These are phyloP conservation scores for Botryotinia calthae DNA, from an alignment of 2,329 filamentous ascomycete species.

Conservation along the genomic window DNA sequence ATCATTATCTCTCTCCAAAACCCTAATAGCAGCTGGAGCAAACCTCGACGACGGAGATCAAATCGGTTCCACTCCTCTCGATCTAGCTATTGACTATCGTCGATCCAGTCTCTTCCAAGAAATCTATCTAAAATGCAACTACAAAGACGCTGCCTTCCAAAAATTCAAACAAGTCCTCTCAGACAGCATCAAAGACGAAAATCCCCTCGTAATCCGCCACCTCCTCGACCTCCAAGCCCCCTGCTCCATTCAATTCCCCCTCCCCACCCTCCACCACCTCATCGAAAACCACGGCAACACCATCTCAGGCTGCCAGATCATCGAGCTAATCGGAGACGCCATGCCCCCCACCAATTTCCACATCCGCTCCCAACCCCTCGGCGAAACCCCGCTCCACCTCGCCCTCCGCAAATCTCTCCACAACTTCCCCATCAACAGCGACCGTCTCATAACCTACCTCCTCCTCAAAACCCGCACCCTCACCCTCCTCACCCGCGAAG, in stretches of 20 bases:
- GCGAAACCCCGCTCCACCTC: constrained; percentile 11
- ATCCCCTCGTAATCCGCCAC: background rate
- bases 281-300: background rate
- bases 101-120: background rate
- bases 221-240: background rate
- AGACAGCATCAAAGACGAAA: background rate
- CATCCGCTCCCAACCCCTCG: background rate
- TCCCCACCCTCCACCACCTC: constrained; percentile 10
- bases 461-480: background rate
- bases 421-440: background rate
- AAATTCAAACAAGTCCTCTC: constrained; percentile 2
- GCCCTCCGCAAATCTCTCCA: background rate
- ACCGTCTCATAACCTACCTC: background rate
- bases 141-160: background rate
- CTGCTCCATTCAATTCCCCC: background rate
- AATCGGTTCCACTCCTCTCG: background rate
- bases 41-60: background rate
- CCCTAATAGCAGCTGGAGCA: constrained; percentile 1
- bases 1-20: background rate
- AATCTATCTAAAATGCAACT: background rate
- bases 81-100: background rate
- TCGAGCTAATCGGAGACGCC: background rate
- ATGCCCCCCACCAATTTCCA: background rate
- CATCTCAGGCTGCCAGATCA: background rate
- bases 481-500: background rate